Evolutionary conservation across 768 basidiomycete genomes (phyloP).

Genomic region (Leucocoprinus sp.): DNA sequence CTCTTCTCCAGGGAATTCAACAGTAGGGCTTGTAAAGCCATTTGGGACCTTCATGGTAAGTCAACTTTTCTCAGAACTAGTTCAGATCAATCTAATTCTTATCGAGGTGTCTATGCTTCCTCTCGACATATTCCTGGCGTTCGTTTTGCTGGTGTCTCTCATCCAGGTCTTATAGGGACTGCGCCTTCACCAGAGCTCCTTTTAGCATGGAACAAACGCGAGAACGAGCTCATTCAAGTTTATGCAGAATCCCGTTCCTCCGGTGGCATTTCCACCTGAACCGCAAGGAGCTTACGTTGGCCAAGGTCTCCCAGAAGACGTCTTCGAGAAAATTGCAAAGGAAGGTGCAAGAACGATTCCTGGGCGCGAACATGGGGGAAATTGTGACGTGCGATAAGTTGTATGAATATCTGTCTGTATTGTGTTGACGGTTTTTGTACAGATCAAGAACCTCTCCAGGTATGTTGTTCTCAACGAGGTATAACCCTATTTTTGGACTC

Average conservation of each 20-base stretch:
- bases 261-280: slow-evolving; percentile 61
- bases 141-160: slow-evolving; percentile 69
- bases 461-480: slow-evolving; percentile 14
- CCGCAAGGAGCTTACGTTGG: slow-evolving; percentile 58
- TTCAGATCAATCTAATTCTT: neutral
- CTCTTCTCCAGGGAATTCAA: slow-evolving; percentile 64
- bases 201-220: slow-evolving; percentile 67
- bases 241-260: slow-evolving; percentile 45
- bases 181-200: slow-evolving; percentile 69
- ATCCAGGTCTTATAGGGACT: slow-evolving; percentile 71
- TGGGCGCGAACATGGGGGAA: slow-evolving; percentile 74
- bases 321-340: slow-evolving; percentile 42
- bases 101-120: slow-evolving; percentile 56
- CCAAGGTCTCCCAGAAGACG: slow-evolving; percentile 42
- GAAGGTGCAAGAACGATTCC: slow-evolving; percentile 74
- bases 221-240: slow-evolving; percentile 51
- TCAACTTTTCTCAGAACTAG: neutral
- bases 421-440: slow-evolving; percentile 2
- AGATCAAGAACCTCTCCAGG: slow-evolving; percentile 75
- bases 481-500: neutral
- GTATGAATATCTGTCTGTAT: neutral
- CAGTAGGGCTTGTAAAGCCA: slow-evolving; percentile 66
- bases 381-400: slow-evolving; percentile 48
- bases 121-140: slow-evolving; percentile 76
- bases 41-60: slow-evolving; percentile 70